Evolutionary conservation across 768 basidiomycete species (phyloP), one percentile per base, ranked within the genome.

Genomic region (Podaxis sp.): DNA sequence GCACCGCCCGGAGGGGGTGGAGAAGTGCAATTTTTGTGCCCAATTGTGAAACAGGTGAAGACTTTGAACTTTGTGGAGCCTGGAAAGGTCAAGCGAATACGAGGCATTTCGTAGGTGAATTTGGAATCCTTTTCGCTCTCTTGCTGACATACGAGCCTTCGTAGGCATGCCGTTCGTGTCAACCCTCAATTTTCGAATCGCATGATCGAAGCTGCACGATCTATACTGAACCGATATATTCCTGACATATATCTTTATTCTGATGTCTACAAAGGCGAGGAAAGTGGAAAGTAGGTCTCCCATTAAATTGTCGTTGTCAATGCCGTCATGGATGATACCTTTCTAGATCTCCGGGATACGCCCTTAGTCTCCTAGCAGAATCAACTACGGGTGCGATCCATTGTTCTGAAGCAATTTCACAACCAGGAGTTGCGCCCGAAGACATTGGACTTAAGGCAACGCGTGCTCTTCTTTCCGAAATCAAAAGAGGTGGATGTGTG

Each of bases 231-330:
- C 73, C 90, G 95, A 3, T 97, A 92, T 73, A 97, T 99, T 63
- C 96, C 97, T 40, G 97, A 99, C 72, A 95, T 98, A 30, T 98
- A 99, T 76, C 86, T 99, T 41, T 96, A 98, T 73, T 96, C 97
- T 3, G 97, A 99, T 66, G 95, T 98, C 24, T 99, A 97, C 77
- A 96, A 97, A 73, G 96, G 96, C 6, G 92, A 93, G 17, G 97
- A 99, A 65, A 95, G 94, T 67, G 96, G 96, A 74, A 98, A 95
- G 96, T 96, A 67, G 65, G 95, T 77, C 4, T 0, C 38, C 56
- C 7, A 7, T 58, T n/a, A 41, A 5, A n/a, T 57, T 44, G 38
- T 40, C 33, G 28, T 41, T 54, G n/a, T 30, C 33, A 20, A 15
- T 30, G 28, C 37, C 22, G 12, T 52, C 15, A 56, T 55, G 59